Conservation (phyloP, 306 rosid genomes). For the Mimosa pudica region DNA sequence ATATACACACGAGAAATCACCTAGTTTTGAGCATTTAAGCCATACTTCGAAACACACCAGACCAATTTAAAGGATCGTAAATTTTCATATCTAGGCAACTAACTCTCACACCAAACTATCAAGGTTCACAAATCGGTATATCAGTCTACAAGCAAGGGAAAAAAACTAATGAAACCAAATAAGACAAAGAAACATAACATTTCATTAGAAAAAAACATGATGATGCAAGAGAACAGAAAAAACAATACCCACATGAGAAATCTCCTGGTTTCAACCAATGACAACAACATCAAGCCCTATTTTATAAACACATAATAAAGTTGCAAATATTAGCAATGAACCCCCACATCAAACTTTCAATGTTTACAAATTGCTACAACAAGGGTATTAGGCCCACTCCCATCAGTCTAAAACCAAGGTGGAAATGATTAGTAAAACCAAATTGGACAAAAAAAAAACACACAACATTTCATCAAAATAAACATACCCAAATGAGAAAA, state of each 20-base stretch:
- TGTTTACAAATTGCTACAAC: constrained; percentile 65
- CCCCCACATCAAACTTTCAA: too few species aligned
- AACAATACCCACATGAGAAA: too few species aligned
- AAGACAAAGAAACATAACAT: too few species aligned
- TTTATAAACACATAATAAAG: too few species aligned
- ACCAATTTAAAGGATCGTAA: neutral
- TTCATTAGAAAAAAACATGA: too few species aligned
- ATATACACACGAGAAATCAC: neutral
- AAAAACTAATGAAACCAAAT: too few species aligned
- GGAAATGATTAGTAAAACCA: neutral
- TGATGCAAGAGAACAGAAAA: too few species aligned
- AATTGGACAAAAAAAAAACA: neutral
- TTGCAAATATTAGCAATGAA: too few species aligned
- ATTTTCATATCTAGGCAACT: neutral
- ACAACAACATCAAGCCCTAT: too few species aligned
- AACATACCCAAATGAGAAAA: neutral
- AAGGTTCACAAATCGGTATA: neutral
- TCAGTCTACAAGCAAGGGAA: too few species aligned
- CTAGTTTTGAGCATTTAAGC: neutral
- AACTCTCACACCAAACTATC: neutral
- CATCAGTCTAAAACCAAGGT: constrained; percentile 67
- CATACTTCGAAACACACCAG: neutral
- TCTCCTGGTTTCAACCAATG: too few species aligned
- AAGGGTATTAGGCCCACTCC: constrained; percentile 85
- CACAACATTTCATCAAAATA: neutral